These are phyloP conservation scores for Geranomyces variabilis DNA, from an alignment of 192 early-diverging fungal species.

Conservation along the genomic window DNA sequence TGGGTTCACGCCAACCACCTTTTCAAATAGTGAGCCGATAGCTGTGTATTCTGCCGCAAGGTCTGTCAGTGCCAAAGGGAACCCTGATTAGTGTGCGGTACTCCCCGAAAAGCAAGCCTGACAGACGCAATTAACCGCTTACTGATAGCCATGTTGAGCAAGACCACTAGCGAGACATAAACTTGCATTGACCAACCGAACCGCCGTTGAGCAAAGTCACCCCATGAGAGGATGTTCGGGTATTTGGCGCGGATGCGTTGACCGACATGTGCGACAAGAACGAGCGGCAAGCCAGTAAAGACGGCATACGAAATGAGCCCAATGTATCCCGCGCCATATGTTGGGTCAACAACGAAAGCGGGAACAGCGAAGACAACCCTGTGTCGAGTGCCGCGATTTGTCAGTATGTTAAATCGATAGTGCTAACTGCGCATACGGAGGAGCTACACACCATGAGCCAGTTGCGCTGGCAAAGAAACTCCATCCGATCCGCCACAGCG, in stretches of 20 bases:
- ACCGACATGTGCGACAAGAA: conserved; percentile 46
- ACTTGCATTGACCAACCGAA: conserved; percentile 44
- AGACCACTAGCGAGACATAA: conserved; percentile 41
- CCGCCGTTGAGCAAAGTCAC: conserved; percentile 35
- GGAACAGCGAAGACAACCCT: conserved; percentile 4
- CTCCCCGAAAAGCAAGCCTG: background rate
- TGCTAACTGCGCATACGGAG: no score
- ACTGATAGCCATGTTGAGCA: conserved; percentile 47
- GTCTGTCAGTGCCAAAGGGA: background rate
- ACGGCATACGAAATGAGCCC: conserved; percentile 46
- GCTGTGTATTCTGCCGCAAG: conserved; percentile 48
- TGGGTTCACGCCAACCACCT: conserved; percentile 36
- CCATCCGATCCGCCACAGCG: conserved; percentile 37
- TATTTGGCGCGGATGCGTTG: conserved; percentile 33
- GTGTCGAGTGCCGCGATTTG: background rate
- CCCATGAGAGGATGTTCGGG: conserved; percentile 40
- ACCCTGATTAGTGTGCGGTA: background rate
- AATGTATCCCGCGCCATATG: conserved; percentile 46
- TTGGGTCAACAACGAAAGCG: conserved; percentile 18
- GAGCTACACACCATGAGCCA: conserved; percentile 42
- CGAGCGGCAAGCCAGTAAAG: conserved; percentile 44
- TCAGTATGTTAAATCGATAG: no score
- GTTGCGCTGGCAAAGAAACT: conserved; percentile 49
- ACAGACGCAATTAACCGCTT: background rate
- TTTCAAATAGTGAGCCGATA: conserved; percentile 41